These are phyloP conservation scores for Hypoxylon sp. DNA, from an alignment of 2,329 filamentous ascomycete species.

Conservation along the genomic window DNA sequence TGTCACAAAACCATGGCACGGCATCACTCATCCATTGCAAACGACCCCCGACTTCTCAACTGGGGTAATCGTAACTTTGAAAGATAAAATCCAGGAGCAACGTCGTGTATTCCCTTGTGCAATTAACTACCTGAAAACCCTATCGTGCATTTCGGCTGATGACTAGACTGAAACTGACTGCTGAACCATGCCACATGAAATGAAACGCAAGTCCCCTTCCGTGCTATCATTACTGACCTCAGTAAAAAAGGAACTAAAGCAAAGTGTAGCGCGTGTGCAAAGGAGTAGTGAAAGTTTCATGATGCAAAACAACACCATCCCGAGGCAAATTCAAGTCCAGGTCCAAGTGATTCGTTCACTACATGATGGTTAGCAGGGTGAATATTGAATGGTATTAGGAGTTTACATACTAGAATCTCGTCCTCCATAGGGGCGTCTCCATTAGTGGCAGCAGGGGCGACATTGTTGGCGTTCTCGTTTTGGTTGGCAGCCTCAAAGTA, in stretches of 20 bases:
- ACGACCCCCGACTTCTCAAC: too few species aligned
- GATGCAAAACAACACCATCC: constrained; percentile 10
- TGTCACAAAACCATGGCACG: background rate
- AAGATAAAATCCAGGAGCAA: background rate
- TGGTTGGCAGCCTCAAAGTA: constrained; percentile 77
- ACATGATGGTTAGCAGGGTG: constrained; percentile 18
- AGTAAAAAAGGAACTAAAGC: constrained; percentile 7
- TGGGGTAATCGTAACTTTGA: background rate
- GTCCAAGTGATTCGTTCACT: constrained; percentile 32
- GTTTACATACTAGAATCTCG: constrained; percentile 61
- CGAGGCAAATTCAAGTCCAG: constrained; percentile 8
- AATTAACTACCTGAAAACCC: constrained; percentile 33
- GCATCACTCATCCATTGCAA: background rate
- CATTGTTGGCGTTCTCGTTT: constrained; percentile 61
- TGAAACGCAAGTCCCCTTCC: constrained; percentile 19
- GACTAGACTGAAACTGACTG: constrained; percentile 18
- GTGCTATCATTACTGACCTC: constrained; percentile 19
- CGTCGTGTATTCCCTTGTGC: constrained; percentile 16
- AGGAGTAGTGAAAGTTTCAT: constrained; percentile 5
- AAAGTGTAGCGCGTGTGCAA: constrained; percentile 13
- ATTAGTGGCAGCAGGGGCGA: constrained; percentile 60
- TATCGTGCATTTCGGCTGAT: constrained; percentile 24
- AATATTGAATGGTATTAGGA: background rate
- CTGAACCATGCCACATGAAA: constrained; percentile 6
- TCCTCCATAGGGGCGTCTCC: constrained; percentile 76